Conservation (phyloP, 805 yeast genomes). For the Saccharomycopsis sp. region DNA sequence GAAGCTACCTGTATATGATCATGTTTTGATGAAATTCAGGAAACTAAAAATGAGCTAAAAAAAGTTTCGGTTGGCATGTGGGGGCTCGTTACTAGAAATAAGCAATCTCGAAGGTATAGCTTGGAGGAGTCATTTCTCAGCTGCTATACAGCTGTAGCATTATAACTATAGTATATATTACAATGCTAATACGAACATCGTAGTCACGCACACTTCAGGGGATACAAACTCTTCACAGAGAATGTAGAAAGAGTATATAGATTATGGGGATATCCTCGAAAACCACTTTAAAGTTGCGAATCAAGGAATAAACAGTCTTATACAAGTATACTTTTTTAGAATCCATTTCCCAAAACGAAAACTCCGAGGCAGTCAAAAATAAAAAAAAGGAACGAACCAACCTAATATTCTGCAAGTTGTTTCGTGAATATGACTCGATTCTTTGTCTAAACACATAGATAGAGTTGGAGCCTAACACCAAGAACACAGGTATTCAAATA, state of each 20-base stretch:
- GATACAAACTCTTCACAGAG: too few species aligned
- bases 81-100: neutral
- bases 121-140: neutral
- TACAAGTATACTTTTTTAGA: neutral
- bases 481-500: too few species aligned
- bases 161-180: too few species aligned
- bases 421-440: neutral
- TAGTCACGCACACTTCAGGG: too few species aligned
- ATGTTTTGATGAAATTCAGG: neutral
- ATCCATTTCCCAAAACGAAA: conserved; percentile 2
- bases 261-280: too few species aligned
- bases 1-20: neutral
- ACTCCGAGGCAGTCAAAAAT: neutral
- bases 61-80: neutral
- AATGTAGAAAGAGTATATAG: too few species aligned
- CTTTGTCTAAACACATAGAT: neutral
- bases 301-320: neutral
- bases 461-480: neutral
- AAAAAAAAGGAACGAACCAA: neutral
- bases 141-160: too few species aligned
- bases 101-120: neutral
- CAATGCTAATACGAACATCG: too few species aligned
- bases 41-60: neutral
- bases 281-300: neutral
- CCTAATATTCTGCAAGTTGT: neutral